Percentiles rank a stretch among this genome's conserved stretches.
Conservation (phyloP, 495 filamentous ascomycete species). For the Mytilinidion resinicola region DNA sequence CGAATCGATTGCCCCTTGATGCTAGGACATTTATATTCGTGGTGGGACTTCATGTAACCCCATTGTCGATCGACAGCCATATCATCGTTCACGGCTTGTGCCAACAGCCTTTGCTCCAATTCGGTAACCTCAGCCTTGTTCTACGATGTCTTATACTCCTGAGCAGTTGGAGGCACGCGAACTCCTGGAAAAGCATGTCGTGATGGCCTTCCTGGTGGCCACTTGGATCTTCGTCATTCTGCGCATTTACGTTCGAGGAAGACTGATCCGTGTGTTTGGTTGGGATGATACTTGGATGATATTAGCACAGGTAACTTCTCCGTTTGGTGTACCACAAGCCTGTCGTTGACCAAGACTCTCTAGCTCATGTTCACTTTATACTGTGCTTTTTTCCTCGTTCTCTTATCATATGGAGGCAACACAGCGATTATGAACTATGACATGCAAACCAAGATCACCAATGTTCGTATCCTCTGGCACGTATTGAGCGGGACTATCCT, state of each 20-base stretch:
- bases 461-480: slow-evolving; percentile 10
- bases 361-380: slow-evolving; percentile 21
- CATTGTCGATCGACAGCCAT: too few species aligned
- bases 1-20: too few species aligned
- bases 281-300: slow-evolving; percentile 34
- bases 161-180: slow-evolving; percentile 3
- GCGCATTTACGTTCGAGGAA: slow-evolving; percentile 28
- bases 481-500: neutral
- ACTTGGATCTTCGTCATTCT: slow-evolving; percentile 29
- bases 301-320: slow-evolving; percentile 18
- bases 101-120: too few species aligned
- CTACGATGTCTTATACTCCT: too few species aligned
- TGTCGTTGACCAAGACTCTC: neutral
- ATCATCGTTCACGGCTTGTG: too few species aligned
- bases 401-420: slow-evolving; percentile 17
- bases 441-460: neutral
- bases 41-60: too few species aligned
- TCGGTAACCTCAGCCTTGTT: too few species aligned
- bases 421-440: slow-evolving; percentile 14
- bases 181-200: slow-evolving; percentile 8
- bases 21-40: too few species aligned
- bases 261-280: slow-evolving; percentile 28
- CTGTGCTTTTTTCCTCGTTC: slow-evolving; percentile 11
- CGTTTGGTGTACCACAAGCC: neutral
- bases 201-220: slow-evolving; percentile 26